Evolutionary conservation across 2,329 filamentous ascomycete species (phyloP).

Genomic region (Xylaria sp.): DNA sequence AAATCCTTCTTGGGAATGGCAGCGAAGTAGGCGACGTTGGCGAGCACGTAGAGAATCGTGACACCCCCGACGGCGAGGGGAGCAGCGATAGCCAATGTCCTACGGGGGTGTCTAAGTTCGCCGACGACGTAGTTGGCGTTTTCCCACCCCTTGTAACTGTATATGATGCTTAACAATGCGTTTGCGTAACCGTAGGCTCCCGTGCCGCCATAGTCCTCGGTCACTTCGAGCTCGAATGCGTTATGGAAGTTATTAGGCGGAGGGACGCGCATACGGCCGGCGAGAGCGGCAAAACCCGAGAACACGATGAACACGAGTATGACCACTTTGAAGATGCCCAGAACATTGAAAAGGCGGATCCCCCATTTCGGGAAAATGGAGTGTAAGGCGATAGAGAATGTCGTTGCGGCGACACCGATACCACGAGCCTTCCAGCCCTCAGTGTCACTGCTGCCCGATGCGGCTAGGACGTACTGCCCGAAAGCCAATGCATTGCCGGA

Average conservation of each 20-base stretch:
- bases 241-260: conserved; percentile 68
- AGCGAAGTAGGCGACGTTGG: conserved; percentile 74
- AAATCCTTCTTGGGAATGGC: conserved; percentile 69
- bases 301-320: conserved; percentile 71
- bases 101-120: conserved; percentile 66
- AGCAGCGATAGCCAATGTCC: conserved; percentile 66
- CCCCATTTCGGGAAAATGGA: conserved; percentile 66
- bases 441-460: conserved; percentile 58
- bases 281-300: conserved; percentile 67
- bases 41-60: conserved; percentile 70
- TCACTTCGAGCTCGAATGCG: conserved; percentile 60
- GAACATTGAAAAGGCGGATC: conserved; percentile 67
- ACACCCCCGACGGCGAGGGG: conserved; percentile 68
- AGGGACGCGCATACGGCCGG: conserved; percentile 59
- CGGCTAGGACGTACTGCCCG: conserved; percentile 67
- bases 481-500: conserved; percentile 69
- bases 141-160: conserved; percentile 73
- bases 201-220: conserved; percentile 59
- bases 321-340: conserved; percentile 70
- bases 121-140: conserved; percentile 71
- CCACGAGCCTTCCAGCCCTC: conserved; percentile 68
- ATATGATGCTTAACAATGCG: conserved; percentile 67
- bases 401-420: conserved; percentile 65
- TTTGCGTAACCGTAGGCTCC: conserved; percentile 66
- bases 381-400: conserved; percentile 66